A percentile compares a stretch with the other conserved stretches of the same genome.
Conservation (phyloP, 2,329 filamentous ascomycete genomes). For the Fusarium marasasianum region DNA sequence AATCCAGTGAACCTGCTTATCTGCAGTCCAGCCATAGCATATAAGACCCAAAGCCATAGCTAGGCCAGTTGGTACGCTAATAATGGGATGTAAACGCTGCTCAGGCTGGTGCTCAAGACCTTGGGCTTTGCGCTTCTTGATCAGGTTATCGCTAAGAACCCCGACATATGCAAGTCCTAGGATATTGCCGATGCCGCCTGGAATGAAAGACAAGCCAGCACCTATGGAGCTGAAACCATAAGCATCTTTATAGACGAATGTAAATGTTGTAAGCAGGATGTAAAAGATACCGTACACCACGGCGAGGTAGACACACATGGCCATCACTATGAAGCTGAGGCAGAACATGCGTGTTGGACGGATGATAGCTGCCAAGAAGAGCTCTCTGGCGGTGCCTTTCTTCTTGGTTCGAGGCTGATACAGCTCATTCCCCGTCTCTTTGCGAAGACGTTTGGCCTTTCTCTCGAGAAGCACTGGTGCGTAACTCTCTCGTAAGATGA, state of each 20-base stretch:
- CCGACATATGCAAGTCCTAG: neutral
- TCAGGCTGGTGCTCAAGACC: neutral
- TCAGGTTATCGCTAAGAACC: neutral
- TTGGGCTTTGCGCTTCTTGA: neutral
- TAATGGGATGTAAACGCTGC: neutral
- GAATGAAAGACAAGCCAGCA: constrained; percentile 37
- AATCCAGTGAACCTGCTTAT: neutral
- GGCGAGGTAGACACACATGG: constrained; percentile 59
- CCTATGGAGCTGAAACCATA: constrained; percentile 51
- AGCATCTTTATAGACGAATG: constrained; percentile 55
- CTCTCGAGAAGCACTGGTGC: constrained; percentile 48
- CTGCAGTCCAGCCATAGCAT: neutral
- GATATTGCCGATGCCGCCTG: constrained; percentile 29
- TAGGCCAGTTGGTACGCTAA: neutral
- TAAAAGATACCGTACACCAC: constrained; percentile 65
- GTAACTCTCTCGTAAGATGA: constrained; percentile 51
- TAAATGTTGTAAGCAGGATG: constrained; percentile 64
- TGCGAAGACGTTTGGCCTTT: constrained; percentile 49
- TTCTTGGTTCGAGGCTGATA: constrained; percentile 55
- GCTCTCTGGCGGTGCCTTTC: constrained; percentile 45
- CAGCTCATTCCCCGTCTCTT: constrained; percentile 48
- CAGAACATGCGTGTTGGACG: constrained; percentile 62
- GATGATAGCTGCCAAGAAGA: constrained; percentile 52
- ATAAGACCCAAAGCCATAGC: neutral
- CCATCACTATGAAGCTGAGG: constrained; percentile 56